These are phyloP conservation scores for Neocatenulostroma microsporum DNA, from an alignment of 2,329 filamentous ascomycete species.

Conservation along the genomic window DNA sequence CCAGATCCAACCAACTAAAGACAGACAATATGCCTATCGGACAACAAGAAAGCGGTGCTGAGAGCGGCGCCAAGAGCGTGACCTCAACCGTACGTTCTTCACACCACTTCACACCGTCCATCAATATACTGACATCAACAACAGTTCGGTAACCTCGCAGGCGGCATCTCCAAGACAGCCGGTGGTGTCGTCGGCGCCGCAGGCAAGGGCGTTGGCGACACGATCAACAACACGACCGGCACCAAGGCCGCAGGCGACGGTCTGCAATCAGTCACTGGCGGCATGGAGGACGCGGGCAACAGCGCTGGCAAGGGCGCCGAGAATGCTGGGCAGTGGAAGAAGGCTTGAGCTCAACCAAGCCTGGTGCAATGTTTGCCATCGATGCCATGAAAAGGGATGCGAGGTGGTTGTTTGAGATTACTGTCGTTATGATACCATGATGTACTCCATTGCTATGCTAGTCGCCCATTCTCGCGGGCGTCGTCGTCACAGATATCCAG, in stretches of 20 bases:
- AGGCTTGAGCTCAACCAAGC: neutral
- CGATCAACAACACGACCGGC: conserved; percentile 40
- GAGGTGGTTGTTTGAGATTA: no score
- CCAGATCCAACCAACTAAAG: no score
- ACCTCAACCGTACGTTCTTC: conserved; percentile 22
- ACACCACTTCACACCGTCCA: neutral
- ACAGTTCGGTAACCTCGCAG: conserved; percentile 44
- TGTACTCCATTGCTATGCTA: no score
- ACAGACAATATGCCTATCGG: conserved; percentile 4
- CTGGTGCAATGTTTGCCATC: neutral
- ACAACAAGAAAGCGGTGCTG: conserved; percentile 19
- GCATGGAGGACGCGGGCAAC: conserved; percentile 39
- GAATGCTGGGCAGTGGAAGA: conserved; percentile 42
- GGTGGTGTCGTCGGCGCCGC: conserved; percentile 46
- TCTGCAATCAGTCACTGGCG: conserved; percentile 35
- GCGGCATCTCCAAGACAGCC: conserved; percentile 47
- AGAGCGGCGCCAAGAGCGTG: conserved; percentile 26
- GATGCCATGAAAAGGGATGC: no score
- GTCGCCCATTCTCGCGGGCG: no score
- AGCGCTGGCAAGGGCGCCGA: conserved; percentile 39
- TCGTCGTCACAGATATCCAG: no score
- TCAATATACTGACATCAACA: neutral
- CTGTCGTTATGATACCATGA: no score
- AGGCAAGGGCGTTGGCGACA: conserved; percentile 39
- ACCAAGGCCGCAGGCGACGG: conserved; percentile 38